These are phyloP conservation scores for Candida krabiensis DNA, from an alignment of 805 yeast genomes.

Conservation along the genomic window DNA sequence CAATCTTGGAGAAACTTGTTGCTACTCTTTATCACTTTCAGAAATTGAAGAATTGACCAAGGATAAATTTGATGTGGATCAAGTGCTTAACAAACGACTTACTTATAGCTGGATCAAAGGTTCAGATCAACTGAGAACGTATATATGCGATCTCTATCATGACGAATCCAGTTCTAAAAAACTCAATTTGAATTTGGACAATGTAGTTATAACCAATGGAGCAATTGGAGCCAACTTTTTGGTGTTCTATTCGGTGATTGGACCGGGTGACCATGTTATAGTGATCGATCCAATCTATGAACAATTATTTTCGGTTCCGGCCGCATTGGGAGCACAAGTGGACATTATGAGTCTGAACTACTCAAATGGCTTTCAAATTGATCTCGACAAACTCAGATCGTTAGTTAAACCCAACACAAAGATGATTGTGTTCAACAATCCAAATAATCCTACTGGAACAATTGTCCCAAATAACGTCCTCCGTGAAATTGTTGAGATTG, in stretches of 20 bases:
- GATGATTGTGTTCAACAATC: constrained; percentile 47
- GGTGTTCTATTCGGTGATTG: constrained; percentile 42
- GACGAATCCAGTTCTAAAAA: constrained; percentile 10
- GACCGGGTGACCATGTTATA: constrained; percentile 46
- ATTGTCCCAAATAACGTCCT: constrained; percentile 39
- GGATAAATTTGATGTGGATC: constrained; percentile 24
- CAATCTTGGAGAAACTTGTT: constrained; percentile 56
- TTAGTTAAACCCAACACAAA: constrained; percentile 39
- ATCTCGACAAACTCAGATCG: constrained; percentile 32
- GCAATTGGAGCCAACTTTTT: constrained; percentile 58
- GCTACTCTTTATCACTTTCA: constrained; percentile 41
- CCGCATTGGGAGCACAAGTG: constrained; percentile 44
- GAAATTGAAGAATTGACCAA: constrained; percentile 37
- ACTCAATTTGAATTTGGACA: constrained; percentile 26
- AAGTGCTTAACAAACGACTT: constrained; percentile 30
- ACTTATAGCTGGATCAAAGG: constrained; percentile 51
- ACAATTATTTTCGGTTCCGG: constrained; percentile 48
- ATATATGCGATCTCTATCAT: constrained; percentile 39
- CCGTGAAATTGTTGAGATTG: constrained; percentile 38
- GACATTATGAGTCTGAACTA: constrained; percentile 33
- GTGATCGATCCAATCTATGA: constrained; percentile 52
- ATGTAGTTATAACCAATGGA: constrained; percentile 52
- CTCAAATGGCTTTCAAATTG: constrained; percentile 39
- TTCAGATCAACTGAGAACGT: constrained; percentile 37
- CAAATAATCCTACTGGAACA: constrained; percentile 48